Percentiles rank a stretch among this genome's conserved stretches.
Evolutionary conservation across 192 early-diverging fungal species (phyloP).

Genomic region (Coemansia umbellata): DNA sequence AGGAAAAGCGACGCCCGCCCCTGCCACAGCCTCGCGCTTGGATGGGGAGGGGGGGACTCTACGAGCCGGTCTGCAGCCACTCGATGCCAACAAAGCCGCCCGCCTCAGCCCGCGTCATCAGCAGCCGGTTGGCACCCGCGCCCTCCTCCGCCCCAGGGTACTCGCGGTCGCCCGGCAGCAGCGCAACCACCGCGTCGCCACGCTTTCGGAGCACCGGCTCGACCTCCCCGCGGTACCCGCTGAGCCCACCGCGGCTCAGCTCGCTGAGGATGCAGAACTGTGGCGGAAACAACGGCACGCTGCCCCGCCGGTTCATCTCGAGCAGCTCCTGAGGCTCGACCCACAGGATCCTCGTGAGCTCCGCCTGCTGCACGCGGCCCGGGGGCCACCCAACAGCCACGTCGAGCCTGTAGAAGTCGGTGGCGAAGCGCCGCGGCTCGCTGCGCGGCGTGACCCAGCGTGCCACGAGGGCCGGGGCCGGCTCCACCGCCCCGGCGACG

Average conservation of each 20-base stretch:
- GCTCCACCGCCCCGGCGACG: conserved; percentile 43
- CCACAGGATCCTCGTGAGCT: conserved; percentile 65
- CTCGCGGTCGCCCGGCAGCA: conserved; percentile 41
- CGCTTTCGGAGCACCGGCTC: conserved; percentile 33
- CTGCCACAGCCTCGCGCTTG: too few relatives aligned
- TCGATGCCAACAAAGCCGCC: conserved; percentile 27
- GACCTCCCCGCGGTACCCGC: not conserved
- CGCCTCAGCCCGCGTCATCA: not conserved
- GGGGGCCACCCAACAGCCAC: conserved; percentile 4
- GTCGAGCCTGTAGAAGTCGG: conserved; percentile 32
- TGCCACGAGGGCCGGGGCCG: conserved; percentile 50
- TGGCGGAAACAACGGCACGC: conserved; percentile 60
- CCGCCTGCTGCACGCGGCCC: conserved; percentile 28
- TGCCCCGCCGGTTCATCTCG: conserved; percentile 39
- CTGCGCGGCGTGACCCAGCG: conserved; percentile 47
- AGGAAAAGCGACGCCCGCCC: too few relatives aligned
- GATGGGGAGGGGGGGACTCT: not conserved
- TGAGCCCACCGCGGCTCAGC: conserved; percentile 21
- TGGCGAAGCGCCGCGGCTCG: conserved; percentile 30
- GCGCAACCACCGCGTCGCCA: conserved; percentile 19
- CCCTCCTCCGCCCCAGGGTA: conserved; percentile 4
- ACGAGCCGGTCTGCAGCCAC: conserved; percentile 4
- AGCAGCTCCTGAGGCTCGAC: conserved; percentile 60
- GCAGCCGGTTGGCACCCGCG: not conserved
- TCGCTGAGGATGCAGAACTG: conserved; percentile 60